phyloP scores from a whole-genome alignment of 2,329 filamentous ascomycete genomes.

The Onygenales sp. region DNA sequence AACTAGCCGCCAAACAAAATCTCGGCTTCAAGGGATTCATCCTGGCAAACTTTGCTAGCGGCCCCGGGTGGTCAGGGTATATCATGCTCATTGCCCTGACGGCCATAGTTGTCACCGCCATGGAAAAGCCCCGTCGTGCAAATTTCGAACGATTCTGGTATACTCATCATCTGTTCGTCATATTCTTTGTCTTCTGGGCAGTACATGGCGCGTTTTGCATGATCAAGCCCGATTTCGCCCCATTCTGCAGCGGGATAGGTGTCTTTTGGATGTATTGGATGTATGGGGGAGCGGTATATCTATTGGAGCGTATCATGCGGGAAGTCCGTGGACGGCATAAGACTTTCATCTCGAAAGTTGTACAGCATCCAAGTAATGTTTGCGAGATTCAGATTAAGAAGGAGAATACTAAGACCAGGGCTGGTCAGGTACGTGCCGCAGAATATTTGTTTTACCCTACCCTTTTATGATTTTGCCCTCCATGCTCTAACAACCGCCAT shows the following conservation, averaged over 20 bases:
- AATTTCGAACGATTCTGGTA: slow-evolving; percentile 91
- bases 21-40: slow-evolving; percentile 71
- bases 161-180: slow-evolving; percentile 75
- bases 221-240: slow-evolving; percentile 75
- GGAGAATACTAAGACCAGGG: slow-evolving; percentile 69
- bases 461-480: background rate
- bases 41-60: slow-evolving; percentile 65
- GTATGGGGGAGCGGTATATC: slow-evolving; percentile 71
- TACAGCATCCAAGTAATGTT: slow-evolving; percentile 81
- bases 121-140: slow-evolving; percentile 66
- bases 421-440: slow-evolving; percentile 48
- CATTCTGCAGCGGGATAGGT: slow-evolving; percentile 59
- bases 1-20: slow-evolving; percentile 63
- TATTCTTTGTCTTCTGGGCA: slow-evolving; percentile 90
- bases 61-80: slow-evolving; percentile 79
- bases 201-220: slow-evolving; percentile 83
- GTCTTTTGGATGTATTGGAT: slow-evolving; percentile 90
- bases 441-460: background rate
- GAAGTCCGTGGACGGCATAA: slow-evolving; percentile 73
- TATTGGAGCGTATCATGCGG: slow-evolving; percentile 67
- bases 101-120: slow-evolving; percentile 67
- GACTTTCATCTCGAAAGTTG: slow-evolving; percentile 80
- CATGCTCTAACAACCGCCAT: slow-evolving; percentile 6
- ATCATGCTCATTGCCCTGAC: slow-evolving; percentile 72
- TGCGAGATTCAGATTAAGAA: slow-evolving; percentile 91